A percentile compares a stretch with the other conserved stretches of the same genome.
phyloP scores from a whole-genome alignment of 257 asterid genomes.

The Fraxinus quadrangulata region DNA sequence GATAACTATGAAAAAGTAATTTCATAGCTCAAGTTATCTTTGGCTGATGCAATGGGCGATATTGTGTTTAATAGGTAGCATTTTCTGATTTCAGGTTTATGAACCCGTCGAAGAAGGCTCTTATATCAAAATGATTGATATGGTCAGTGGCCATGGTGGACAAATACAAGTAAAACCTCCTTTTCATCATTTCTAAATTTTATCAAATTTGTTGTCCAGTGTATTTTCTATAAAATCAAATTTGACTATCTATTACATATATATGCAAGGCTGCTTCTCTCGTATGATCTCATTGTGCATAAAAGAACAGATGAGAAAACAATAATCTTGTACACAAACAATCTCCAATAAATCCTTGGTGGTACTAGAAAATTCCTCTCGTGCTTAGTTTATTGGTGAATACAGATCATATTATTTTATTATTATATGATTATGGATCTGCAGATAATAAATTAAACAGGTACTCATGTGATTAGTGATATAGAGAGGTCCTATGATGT shows the following conservation, averaged over 20 bases:
- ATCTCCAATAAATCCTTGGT: neutral
- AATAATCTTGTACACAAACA: neutral
- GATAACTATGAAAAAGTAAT: constrained; percentile 91
- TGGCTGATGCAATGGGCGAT: constrained; percentile 21
- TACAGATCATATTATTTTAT: neutral
- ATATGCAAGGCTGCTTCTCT: constrained; percentile 3
- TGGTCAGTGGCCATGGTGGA: constrained; percentile 98
- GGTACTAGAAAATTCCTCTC: constrained; percentile 10
- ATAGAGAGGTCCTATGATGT: neutral
- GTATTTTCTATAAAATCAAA: constrained; percentile 6
- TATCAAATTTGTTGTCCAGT: constrained; percentile 10
- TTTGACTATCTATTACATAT: constrained; percentile 9
- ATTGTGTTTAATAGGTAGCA: constrained; percentile 21
- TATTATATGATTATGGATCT: constrained; percentile 13
- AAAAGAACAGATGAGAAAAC: constrained; percentile 11
- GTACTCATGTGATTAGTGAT: neutral
- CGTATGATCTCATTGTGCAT: neutral
- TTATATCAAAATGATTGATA: constrained; percentile 95
- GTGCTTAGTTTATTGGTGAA: constrained; percentile 2
- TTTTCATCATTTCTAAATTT: constrained; percentile 15
- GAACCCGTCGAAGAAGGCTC: constrained; percentile 99
- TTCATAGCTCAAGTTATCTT: constrained; percentile 1
- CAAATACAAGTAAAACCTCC: constrained; percentile 74
- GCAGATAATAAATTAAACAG: too few species aligned
- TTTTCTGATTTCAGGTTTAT: constrained; percentile 62